Conservation (phyloP, 2,329 filamentous ascomycete species). For the Diaporthe nobilis region DNA sequence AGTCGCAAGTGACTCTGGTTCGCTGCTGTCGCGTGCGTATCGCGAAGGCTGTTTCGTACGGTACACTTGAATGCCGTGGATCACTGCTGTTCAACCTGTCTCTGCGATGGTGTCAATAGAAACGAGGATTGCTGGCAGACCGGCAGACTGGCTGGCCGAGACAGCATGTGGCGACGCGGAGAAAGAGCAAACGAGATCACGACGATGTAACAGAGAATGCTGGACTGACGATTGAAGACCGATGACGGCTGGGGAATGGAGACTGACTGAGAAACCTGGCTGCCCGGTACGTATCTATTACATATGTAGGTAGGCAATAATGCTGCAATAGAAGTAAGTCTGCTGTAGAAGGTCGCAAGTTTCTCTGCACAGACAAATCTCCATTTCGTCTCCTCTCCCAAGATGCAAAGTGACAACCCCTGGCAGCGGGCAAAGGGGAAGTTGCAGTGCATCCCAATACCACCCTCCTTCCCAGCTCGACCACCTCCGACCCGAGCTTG, state of each 20-base stretch:
- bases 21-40: not conserved
- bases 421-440: constrained; percentile 20
- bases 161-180: not conserved
- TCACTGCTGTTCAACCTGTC: not conserved
- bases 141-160: not conserved
- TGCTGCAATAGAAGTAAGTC: not conserved
- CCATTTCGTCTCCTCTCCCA: not conserved
- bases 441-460: constrained; percentile 9
- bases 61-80: not conserved
- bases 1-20: not conserved
- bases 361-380: not conserved
- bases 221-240: not conserved
- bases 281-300: constrained; percentile 9
- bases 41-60: not conserved
- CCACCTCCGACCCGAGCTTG: not conserved
- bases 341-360: not conserved
- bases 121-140: not conserved
- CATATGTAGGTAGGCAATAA: not conserved
- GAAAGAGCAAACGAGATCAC: not conserved
- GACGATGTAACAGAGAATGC: not conserved
- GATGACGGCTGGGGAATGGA: not conserved
- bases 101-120: not conserved
- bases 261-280: not conserved
- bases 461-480: constrained; percentile 19
- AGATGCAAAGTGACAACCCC: not conserved